A percentile compares a stretch with the other conserved stretches of the same genome.
phyloP scores from a whole-genome alignment of 2,329 filamentous ascomycete species.

The Ceratocystis albifundus region DNA sequence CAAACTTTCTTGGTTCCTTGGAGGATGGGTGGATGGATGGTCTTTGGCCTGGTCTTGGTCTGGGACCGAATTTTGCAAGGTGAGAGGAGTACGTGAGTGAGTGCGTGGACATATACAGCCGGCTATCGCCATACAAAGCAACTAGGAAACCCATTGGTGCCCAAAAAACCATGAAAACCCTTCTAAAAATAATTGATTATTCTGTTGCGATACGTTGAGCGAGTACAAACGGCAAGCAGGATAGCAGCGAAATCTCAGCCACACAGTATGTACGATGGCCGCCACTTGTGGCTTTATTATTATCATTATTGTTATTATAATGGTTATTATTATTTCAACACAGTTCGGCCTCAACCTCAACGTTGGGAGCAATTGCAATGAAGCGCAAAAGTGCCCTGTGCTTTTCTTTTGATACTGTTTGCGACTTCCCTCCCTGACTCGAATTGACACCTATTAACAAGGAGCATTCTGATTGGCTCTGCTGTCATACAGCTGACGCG shows the following conservation, averaged over 20 bases:
- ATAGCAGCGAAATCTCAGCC: no score
- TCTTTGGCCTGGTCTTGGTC: no score
- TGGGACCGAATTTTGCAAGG: not conserved
- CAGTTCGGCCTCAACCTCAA: not conserved
- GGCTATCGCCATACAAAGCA: not conserved
- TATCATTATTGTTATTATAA: no score
- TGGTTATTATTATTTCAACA: no score
- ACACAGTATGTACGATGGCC: no score
- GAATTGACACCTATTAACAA: conserved; percentile 9
- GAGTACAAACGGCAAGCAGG: no score
- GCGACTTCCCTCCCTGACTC: not conserved
- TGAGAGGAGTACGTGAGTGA: not conserved
- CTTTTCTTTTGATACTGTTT: conserved; percentile 4
- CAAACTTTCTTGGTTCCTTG: not conserved
- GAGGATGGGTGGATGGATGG: no score
- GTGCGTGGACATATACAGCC: not conserved
- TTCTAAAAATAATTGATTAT: not conserved
- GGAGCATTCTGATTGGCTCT: conserved; percentile 25
- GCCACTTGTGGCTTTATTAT: no score
- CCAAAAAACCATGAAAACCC: not conserved
- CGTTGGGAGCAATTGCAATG: not conserved
- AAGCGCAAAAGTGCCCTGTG: not conserved
- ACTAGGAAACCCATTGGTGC: not conserved
- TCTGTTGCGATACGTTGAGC: no score
- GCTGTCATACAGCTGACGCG: conserved; percentile 29